Conservation (phyloP, 108 stramenopile genomes). For the Asterionellopsis glacialis region DNA sequence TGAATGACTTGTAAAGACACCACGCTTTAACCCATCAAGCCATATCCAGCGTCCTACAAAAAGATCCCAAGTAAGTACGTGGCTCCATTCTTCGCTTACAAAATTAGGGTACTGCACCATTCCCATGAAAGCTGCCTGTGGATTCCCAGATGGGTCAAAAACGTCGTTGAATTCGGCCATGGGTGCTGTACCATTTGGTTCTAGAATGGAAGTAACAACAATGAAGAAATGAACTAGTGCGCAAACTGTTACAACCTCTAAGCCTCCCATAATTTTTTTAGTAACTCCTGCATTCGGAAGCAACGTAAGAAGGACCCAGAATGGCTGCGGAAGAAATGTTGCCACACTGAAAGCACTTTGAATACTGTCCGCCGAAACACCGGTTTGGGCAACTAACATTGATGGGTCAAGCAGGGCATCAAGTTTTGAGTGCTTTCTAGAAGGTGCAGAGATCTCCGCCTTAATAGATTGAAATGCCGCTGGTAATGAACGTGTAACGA, state of each 20-base stretch:
- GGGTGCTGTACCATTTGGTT: slow-evolving; percentile 70
- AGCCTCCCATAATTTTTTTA: slow-evolving; percentile 64
- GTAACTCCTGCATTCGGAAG: slow-evolving; percentile 56
- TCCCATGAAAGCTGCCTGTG: slow-evolving; percentile 76
- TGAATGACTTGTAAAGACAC: slow-evolving; percentile 75
- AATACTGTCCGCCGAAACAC: slow-evolving; percentile 45
- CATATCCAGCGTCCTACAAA: slow-evolving; percentile 89
- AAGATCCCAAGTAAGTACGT: slow-evolving; percentile 89
- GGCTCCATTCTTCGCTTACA: slow-evolving; percentile 85
- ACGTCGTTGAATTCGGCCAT: slow-evolving; percentile 82
- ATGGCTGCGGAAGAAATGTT: slow-evolving; percentile 78
- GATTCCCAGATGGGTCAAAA: slow-evolving; percentile 78
- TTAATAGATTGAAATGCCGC: too few relatives aligned
- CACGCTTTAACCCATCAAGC: slow-evolving; percentile 79
- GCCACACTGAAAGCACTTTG: slow-evolving; percentile 74
- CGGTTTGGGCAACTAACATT: neutral
- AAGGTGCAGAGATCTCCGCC: too few relatives aligned
- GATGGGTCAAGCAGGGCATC: neutral
- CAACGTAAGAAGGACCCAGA: slow-evolving; percentile 75
- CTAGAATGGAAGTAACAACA: slow-evolving; percentile 60
- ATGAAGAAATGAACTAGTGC: slow-evolving; percentile 76
- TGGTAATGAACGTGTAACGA: too few relatives aligned
- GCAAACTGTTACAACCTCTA: slow-evolving; percentile 56
- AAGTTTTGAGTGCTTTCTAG: neutral
- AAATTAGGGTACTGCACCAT: slow-evolving; percentile 91